Percentiles rank a stretch among this genome's conserved stretches.
Evolutionary conservation across 805 yeast genomes (phyloP).

Genomic region (Yarrowia osloensis): DNA sequence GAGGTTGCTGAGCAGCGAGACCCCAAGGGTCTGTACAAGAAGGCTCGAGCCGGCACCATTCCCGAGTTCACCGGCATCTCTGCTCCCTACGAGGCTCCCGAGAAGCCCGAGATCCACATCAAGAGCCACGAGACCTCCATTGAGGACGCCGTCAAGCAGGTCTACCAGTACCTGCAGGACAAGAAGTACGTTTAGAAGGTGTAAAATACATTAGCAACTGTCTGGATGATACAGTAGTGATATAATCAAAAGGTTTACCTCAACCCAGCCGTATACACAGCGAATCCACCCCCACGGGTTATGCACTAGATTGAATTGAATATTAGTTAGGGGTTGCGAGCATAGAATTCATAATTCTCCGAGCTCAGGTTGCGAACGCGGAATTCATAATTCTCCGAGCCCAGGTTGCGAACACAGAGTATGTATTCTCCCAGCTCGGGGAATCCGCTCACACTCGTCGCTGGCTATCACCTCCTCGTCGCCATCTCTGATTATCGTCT

Average conservation of each 20-base stretch:
- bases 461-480: neutral
- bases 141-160: constrained; percentile 77
- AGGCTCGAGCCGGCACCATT: constrained; percentile 93
- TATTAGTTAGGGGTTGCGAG: neutral
- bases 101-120: constrained; percentile 76
- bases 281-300: too few species aligned
- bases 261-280: neutral
- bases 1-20: constrained; percentile 96
- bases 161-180: constrained; percentile 55
- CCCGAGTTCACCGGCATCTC: constrained; percentile 94
- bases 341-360: neutral
- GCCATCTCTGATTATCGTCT: constrained; percentile 50
- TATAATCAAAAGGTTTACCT: neutral
- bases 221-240: too few species aligned
- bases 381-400: neutral
- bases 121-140: constrained; percentile 68
- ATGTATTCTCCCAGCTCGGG: too few species aligned
- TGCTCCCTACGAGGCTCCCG: constrained; percentile 96
- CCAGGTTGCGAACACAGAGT: neutral
- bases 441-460: too few species aligned
- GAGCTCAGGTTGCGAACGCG: neutral
- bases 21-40: constrained; percentile 94
- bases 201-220: neutral
- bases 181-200: constrained; percentile 18
- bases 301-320: constrained; percentile 3